Evolutionary conservation across 768 basidiomycete species (phyloP), one percentile per base, ranked within the genome.

Genomic region (Trametes villosa): DNA sequence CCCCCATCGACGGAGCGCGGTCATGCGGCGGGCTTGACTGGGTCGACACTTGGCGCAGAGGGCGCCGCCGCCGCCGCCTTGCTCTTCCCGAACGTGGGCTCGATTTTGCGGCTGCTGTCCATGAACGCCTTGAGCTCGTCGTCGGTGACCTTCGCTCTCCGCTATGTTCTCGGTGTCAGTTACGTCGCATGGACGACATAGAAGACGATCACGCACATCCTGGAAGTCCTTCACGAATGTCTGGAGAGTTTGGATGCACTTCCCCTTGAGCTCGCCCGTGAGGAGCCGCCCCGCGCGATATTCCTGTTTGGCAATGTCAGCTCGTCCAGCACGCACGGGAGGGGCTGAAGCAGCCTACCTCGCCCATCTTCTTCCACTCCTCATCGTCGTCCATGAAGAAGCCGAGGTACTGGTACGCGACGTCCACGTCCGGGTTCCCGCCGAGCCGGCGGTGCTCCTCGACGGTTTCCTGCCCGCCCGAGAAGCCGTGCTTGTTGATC

Each of bases 381-480:
- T 86, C 91, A 61, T 98, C 97, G 67, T 97, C 92, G 1, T 98
- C 96, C 71, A 97, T 78, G 74, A 98, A 97, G 83, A 98, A 98
- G 12, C 86, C 83, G 64, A 99, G 72, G 74, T 97, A 99, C 76
- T 98, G 96, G 74, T 94, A 98, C 57, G 89, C 83, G 56, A 99
- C 93, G 73, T 99, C 97, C 20, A 98, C 94, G 53, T 98, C 94
- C 0, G 94, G 87, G 72, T 98, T 83, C 0, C 97, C 97, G 4
- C 97, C 97, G 18, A 90, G 76, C 68, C 79, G 82, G 63, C 94
- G 72, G 72, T 99, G 97, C 61, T 97, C 93, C 74, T 98, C 96
- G 75, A 94, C 89, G n/a, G 94, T 94, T 75, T 95, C 96, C 71
- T 86, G 81, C 22, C 97, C 97, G 11, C 97, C 97, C 1, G 92